A percentile compares a stretch with the other conserved stretches of the same genome.
Evolutionary conservation across 2,329 filamentous ascomycete genomes (phyloP).

Genomic region (Trichophyton rubrum): DNA sequence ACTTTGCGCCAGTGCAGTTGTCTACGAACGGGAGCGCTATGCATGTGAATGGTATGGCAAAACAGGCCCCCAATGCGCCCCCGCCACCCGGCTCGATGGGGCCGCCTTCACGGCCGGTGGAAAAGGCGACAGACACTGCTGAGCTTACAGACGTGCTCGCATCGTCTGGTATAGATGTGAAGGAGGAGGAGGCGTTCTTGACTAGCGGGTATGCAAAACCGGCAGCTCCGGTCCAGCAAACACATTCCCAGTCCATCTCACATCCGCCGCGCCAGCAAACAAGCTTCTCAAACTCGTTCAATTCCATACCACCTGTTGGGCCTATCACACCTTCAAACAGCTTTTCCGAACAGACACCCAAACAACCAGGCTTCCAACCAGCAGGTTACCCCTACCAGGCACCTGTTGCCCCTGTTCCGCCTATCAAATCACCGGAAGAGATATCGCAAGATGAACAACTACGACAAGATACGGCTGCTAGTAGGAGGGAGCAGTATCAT

Average conservation of each 20-base stretch:
- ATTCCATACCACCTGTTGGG: constrained; percentile 30
- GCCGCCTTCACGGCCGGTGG: constrained; percentile 47
- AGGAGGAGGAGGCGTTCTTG: constrained; percentile 73
- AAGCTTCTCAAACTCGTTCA: constrained; percentile 30
- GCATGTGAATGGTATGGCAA: constrained; percentile 44
- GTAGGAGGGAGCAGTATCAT: constrained; percentile 54
- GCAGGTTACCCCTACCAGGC: constrained; percentile 52
- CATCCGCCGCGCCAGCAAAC: constrained; percentile 25
- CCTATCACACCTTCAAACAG: constrained; percentile 32
- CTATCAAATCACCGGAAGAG: constrained; percentile 7
- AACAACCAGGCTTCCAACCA: constrained; percentile 41
- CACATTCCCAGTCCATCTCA: constrained; percentile 19
- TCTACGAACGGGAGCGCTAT: constrained; percentile 17
- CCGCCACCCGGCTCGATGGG: constrained; percentile 43
- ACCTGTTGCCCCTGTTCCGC: constrained; percentile 43
- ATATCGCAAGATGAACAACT: constrained; percentile 42
- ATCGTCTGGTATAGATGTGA: constrained; percentile 74
- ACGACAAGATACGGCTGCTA: constrained; percentile 49
- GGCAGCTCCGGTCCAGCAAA: constrained; percentile 38
- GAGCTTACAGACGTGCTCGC: constrained; percentile 74
- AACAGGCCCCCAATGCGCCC: constrained; percentile 26
- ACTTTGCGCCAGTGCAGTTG: constrained; percentile 39
- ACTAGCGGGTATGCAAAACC: constrained; percentile 42
- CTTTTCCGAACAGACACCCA: constrained; percentile 38
- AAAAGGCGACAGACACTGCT: constrained; percentile 43